Percentiles rank a stretch among this genome's conserved stretches.
Conservation (phyloP, 2,329 filamentous ascomycete genomes). For the Colletotrichum falcatum region DNA sequence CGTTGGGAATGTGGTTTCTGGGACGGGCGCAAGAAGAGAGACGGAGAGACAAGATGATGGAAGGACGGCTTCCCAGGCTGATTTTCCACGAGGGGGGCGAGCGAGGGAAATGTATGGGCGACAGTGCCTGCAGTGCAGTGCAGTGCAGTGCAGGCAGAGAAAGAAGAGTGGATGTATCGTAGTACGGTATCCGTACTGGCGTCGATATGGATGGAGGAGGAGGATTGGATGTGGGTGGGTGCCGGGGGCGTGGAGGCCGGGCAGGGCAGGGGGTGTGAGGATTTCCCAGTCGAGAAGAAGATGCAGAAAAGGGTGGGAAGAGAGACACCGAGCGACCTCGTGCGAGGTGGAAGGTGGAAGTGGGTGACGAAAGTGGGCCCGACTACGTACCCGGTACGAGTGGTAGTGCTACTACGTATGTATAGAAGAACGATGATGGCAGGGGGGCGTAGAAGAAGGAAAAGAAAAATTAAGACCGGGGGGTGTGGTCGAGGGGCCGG, state of each 20-base stretch:
- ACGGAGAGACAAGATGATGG: slow-evolving; percentile 22
- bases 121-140: slow-evolving; percentile 5
- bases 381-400: no score
- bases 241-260: background rate
- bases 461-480: background rate
- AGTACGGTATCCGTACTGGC: background rate
- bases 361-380: slow-evolving; percentile 1
- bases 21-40: background rate
- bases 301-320: background rate
- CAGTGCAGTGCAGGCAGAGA: background rate
- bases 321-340: slow-evolving; percentile 29
- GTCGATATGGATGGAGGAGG: background rate
- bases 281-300: background rate
- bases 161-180: no score
- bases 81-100: slow-evolving; percentile 31
- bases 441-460: background rate
- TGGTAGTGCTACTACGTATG: no score
- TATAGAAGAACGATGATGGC: no score
- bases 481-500: slow-evolving; percentile 21
- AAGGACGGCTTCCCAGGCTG: slow-evolving; percentile 22
- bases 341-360: slow-evolving; percentile 1
- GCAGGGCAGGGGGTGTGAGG: slow-evolving; percentile 2
- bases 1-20: slow-evolving; percentile 11
- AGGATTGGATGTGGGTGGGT: slow-evolving; percentile 10
- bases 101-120: slow-evolving; percentile 36